Base-by-base conservation (phyloP, 1,284 basidiomycete species). In the Heterobasidion parviporum region DNA sequence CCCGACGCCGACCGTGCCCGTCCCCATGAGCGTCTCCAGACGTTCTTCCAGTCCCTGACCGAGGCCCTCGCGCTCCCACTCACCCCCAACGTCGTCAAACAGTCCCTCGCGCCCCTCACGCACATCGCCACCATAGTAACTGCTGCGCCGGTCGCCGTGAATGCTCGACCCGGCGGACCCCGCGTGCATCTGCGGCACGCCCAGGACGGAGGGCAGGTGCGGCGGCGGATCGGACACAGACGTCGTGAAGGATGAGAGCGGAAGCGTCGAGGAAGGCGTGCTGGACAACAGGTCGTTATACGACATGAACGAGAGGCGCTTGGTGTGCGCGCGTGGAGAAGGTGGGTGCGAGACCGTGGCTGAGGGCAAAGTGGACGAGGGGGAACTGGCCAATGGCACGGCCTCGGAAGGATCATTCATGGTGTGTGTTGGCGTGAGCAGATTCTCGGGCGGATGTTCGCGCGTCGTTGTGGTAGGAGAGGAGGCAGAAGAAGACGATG, bases 221-320 rank as follows among this genome's bases (percentile, higher is more conserved):
- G 85, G 83, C 1, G 87, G 86, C 0, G 83, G 79, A 32, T 81
- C 78, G 0, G 76, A 73, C 0, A 78, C 77, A 1, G 79, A 75
- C 0, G 78, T 81, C 0, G 89, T 91, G 54, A 93, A 79, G 3
- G 82, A 81, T 0, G 83, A 82, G 3, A 94, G 78, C 1, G 89
- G 80, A 34, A 85, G 77, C 9, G 84, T 83, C 3, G 85, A 78
- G 0, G 83, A 75, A 0, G 92, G 92, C 0, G 88, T 84, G 0
- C 85, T 88, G 0, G 85, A 75, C 44, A 94, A 80, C 6, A 94
- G 78, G 67, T 94, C 92, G 44, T 85, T 81, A 69, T 93, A 93
- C 2, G 89, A 88, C 69, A 94, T 80, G 75, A 93, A 94, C 0
- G 88, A 91, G 34, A 94, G 78, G 1, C 87, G 82, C 63, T 92